Evolutionary conservation across 192 early-diverging fungal species (phyloP), one percentile per base, ranked within the genome.

Genomic region (Rhizophagus clarus): DNA sequence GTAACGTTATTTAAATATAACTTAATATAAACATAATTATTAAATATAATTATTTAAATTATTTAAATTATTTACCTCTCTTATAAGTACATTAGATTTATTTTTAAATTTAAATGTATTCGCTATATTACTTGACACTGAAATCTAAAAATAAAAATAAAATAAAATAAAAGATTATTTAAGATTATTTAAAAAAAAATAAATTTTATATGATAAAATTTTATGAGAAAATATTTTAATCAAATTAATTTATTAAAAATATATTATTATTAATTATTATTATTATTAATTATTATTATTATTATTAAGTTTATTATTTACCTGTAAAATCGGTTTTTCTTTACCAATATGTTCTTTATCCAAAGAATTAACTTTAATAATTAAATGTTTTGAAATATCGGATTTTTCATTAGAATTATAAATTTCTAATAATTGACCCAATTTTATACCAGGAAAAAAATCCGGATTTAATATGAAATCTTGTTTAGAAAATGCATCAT

Each of bases 381-480:
- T 77, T 34, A 92, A 81, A 37, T 77, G 84, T 60, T 86, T 81
- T 15, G 81, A 51, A 5, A 76, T 49, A 28, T 82, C 81, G 0
- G 49, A 56, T 20, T 82, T 68, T 51, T 84, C 66, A 15, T 75
- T 76, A 6, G 86, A 82, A 56, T 85, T 86, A 68, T 85, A 87
- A 47, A 95, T 87, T 72, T 91, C 88, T 29, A 96, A 84, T 26
- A 94, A 77, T 79, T 94, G 92, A 34, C 91, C 92, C 22, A 85
- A 81, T 56, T 82, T 76, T n/a, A 91, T 79, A 20, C 81, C 87
- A 4, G 90, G 88, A 74, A 95, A 91, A 32, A 76, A 79, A 66
- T 94, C 89, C 1, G 94, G 92, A 76, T 94, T 93, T 26, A 96
- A 82, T 6, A 95, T 82, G 63, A 94, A 82, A 32, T 96, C 93